Evolutionary conservation across 148 eudicot genomes (phyloP).

Genomic region (Polygonum maritimum): DNA sequence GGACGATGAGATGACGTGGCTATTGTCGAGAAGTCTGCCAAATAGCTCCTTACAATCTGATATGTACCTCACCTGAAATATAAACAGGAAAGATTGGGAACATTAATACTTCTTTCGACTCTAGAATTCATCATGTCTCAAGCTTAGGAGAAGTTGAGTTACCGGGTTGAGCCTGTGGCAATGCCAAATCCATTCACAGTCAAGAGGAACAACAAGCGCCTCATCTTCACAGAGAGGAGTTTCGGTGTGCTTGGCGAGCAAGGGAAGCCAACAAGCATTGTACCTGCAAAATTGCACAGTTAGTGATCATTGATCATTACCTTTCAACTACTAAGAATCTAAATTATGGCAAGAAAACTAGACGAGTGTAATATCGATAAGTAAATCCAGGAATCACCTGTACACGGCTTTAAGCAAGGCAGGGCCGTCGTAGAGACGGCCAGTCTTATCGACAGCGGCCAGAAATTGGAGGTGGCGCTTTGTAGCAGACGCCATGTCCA

Average conservation of each 20-base stretch:
- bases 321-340: too few species aligned
- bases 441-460: conserved; percentile 68
- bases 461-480: conserved; percentile 65
- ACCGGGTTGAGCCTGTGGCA: conserved; percentile 98
- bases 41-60: conserved; percentile 58
- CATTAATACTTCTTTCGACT: not conserved
- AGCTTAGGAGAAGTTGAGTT: not conserved
- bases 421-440: conserved; percentile 58
- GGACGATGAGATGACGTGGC: conserved; percentile 57
- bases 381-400: conserved; percentile 26
- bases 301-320: too few species aligned
- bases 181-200: conserved; percentile 99
- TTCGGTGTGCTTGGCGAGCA: conserved; percentile 63
- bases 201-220: conserved; percentile 86
- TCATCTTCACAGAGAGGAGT: conserved; percentile 36
- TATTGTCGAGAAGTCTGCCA: conserved; percentile 68
- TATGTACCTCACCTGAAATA: conserved; percentile 63
- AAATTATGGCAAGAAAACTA: not conserved
- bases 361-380: not conserved
- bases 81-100: not conserved
- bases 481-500: conserved; percentile 67
- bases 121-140: too few species aligned
- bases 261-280: conserved; percentile 78
- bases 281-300: conserved; percentile 23
- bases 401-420: conserved; percentile 54